Conservation (phyloP, 2,329 filamentous ascomycete genomes). For the Coccinonectria pachysandricola region DNA sequence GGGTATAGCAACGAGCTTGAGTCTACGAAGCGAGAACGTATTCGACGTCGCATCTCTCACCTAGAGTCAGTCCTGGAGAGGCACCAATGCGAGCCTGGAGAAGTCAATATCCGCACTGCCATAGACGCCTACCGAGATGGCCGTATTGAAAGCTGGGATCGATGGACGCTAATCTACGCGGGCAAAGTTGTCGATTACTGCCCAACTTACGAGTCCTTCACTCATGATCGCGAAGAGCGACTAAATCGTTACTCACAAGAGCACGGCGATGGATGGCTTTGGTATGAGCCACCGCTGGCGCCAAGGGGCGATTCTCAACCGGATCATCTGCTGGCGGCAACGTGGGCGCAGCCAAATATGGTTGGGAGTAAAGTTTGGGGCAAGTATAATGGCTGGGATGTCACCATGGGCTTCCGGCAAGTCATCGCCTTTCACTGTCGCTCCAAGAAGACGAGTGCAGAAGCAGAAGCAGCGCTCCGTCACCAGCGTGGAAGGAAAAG, state of each 20-base stretch:
- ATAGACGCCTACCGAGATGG: conserved; percentile 13
- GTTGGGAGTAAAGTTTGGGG: conserved; percentile 1
- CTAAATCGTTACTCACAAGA: conserved; percentile 11
- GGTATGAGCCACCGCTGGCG: conserved; percentile 15
- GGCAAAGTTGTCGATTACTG: conserved; percentile 13
- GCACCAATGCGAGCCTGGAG: conserved; percentile 4
- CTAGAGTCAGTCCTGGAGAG: conserved; percentile 6
- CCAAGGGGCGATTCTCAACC: conserved; percentile 5
- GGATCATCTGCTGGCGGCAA: conserved; percentile 14
- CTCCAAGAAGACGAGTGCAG: neutral
- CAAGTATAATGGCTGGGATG: conserved; percentile 7
- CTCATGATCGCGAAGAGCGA: conserved; percentile 12
- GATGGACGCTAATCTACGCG: conserved; percentile 16
- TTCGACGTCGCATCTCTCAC: conserved; percentile 4
- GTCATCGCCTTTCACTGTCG: conserved; percentile 14
- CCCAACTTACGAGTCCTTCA: conserved; percentile 16
- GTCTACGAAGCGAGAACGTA: conserved; percentile 12
- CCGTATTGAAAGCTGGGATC: conserved; percentile 13
- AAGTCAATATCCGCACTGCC: conserved; percentile 10
- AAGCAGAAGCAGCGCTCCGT: no score
- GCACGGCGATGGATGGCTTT: conserved; percentile 18
- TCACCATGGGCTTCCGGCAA: conserved; percentile 18
- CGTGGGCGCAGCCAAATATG: conserved; percentile 12
- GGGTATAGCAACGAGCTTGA: conserved; percentile 14
- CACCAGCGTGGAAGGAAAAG: no score